These are phyloP conservation scores for Vinca minor DNA, from an alignment of 257 asterid species.

Conservation along the genomic window DNA sequence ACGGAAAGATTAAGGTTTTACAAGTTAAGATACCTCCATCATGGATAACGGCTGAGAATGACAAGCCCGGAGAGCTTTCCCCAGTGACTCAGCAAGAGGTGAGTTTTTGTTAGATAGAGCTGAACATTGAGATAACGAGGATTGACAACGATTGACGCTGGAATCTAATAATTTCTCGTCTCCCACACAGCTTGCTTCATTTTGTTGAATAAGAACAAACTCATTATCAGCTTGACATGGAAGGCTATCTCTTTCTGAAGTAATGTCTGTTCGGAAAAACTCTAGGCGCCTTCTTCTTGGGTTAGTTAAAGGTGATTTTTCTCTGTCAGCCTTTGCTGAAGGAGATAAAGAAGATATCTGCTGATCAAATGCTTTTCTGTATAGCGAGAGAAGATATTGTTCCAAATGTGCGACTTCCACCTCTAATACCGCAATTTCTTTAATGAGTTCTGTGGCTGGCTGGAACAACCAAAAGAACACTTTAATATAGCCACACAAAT, in stretches of 20 bases:
- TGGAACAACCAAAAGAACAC: slow-evolving; percentile 26
- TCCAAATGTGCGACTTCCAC: slow-evolving; percentile 92
- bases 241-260: slow-evolving; percentile 26
- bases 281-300: slow-evolving; percentile 74
- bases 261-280: slow-evolving; percentile 46
- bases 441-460: slow-evolving; percentile 89
- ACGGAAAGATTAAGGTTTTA: background rate
- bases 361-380: slow-evolving; percentile 87
- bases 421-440: slow-evolving; percentile 83
- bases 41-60: slow-evolving; percentile 92
- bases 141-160: slow-evolving; percentile 69
- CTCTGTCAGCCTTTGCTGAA: slow-evolving; percentile 28
- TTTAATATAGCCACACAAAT: slow-evolving; percentile 6
- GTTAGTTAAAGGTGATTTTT: slow-evolving; percentile 47
- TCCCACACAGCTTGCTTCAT: slow-evolving; percentile 30
- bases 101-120: slow-evolving; percentile 42
- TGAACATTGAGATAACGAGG: slow-evolving; percentile 63
- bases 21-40: slow-evolving; percentile 59
- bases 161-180: slow-evolving; percentile 50
- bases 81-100: slow-evolving; percentile 49
- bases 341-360: slow-evolving; percentile 56
- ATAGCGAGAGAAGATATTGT: slow-evolving; percentile 83
- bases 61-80: slow-evolving; percentile 71
- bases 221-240: slow-evolving; percentile 27
- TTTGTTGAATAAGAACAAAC: slow-evolving; percentile 22